Base-by-base conservation (phyloP, 768 basidiomycete species). In the Mycena albidolilacea region DNA sequence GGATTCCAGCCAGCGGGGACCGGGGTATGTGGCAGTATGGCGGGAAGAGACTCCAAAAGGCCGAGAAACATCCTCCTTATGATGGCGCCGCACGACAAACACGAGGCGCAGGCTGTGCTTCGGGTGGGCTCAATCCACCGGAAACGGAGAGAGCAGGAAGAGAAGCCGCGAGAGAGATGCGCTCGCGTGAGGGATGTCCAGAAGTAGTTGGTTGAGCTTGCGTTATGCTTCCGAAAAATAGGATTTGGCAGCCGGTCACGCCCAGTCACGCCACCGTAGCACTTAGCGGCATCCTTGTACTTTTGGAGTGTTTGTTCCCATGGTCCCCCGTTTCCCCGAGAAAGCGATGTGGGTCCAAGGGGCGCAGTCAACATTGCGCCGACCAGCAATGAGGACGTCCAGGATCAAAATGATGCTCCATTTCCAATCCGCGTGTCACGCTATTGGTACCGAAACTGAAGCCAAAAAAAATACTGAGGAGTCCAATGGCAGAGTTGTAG, bases 61-160 rank as follows among this genome's bases (percentile, higher is more conserved):
- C 68, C 71, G 23, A n/a, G 54, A 57, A 72, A 52, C 75, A 75
- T 75, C 35, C 35, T 61, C 30, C 67, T 70, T 75, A 72, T 72
- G 75, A 63, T 60, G 69, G 41, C 58, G 71, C 75, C 75, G 68
- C 71, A 64, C 75, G 71, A 72, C 60, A 71, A 75, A 65, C 75
- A 75, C 75, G 75, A 75, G 75, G 75, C 75, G 50, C 65, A 44
- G 70, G 74, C 74, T 72, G 71, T 75, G 75, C 64, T 38, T 9
- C 64, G 57, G 66, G 30, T 54, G 67, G 39, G 67, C 67, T 38
- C 70, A 63, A 50, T 59, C 48, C 67, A 60, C 74, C 70, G 58
- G 55, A 72, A 61, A 46, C 63, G 74, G 70, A 60, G 39, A 44
- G 67, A 75, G 71, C 66, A 46, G 38, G 38, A 17, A n/a, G 35